Evolutionary conservation across 257 asterid species (phyloP).

Genomic region (Solanum paucissectum): DNA sequence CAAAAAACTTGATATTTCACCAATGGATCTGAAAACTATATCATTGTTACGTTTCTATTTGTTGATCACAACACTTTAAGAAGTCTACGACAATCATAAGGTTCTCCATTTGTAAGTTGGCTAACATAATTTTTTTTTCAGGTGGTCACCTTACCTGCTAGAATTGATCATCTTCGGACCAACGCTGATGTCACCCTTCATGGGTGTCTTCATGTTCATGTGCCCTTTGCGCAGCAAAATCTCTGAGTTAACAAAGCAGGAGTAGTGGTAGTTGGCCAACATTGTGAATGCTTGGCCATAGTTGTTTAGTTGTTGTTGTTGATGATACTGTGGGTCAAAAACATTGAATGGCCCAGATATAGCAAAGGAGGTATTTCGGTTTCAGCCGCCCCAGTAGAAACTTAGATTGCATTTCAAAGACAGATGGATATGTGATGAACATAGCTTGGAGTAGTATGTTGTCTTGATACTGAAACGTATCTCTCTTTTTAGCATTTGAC

Average conservation of each 20-base stretch:
- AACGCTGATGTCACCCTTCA: slow-evolving; percentile 75
- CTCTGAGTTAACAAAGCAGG: neutral
- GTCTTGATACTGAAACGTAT: neutral
- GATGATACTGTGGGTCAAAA: neutral
- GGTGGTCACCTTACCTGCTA: slow-evolving; percentile 66
- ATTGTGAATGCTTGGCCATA: neutral
- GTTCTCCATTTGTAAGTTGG: neutral
- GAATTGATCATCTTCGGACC: slow-evolving; percentile 68
- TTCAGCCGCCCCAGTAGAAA: neutral
- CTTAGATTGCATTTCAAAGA: neutral
- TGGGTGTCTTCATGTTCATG: slow-evolving; percentile 64
- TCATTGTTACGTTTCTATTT: neutral
- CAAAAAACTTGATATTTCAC: neutral
- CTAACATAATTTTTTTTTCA: neutral
- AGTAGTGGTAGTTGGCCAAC: neutral
- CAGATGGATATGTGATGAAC: neutral
- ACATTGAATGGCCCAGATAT: neutral
- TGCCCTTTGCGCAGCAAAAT: slow-evolving; percentile 54
- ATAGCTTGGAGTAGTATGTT: neutral
- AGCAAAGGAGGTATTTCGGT: neutral
- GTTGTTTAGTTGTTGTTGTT: neutral
- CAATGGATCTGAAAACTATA: neutral
- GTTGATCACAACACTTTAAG: neutral
- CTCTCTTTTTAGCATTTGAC: neutral
- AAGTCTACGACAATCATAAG: neutral